phyloP scores from a whole-genome alignment of 2,329 filamentous ascomycete genomes.

The Cercospora brassicicola region DNA sequence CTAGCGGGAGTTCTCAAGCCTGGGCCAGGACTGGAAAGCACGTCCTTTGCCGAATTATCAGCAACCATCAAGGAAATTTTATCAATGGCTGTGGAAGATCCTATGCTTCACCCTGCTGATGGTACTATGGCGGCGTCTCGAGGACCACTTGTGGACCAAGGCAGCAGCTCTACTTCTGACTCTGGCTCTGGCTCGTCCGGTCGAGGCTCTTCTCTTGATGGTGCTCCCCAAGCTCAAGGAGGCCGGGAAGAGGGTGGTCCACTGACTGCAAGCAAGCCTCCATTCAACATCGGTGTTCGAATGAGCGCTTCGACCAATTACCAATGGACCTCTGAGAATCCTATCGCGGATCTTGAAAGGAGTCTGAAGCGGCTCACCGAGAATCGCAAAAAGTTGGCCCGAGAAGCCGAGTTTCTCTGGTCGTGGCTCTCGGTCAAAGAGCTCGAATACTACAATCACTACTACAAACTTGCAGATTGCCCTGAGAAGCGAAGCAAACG shows the following conservation, averaged over 20 bases:
- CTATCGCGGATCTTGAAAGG: constrained; percentile 17
- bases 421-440: constrained; percentile 18
- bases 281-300: not conserved
- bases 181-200: not conserved
- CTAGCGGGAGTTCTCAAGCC: not conserved
- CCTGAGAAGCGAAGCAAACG: not conserved
- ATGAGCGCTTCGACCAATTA: constrained; percentile 13
- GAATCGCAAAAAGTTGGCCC: constrained; percentile 1
- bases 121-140: not conserved
- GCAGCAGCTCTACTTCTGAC: not conserved
- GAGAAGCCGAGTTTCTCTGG: constrained; percentile 16
- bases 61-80: not conserved
- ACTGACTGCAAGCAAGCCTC: no score
- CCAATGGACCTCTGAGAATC: constrained; percentile 10
- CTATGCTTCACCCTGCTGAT: not conserved
- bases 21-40: not conserved
- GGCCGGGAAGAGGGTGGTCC: not conserved
- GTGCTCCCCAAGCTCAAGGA: no score
- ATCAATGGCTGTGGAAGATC: not conserved
- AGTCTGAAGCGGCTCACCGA: constrained; percentile 7
- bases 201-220: not conserved
- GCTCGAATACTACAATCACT: constrained; percentile 14
- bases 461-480: not conserved
- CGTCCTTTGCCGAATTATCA: not conserved
- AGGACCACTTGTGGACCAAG: not conserved